These are phyloP conservation scores for Aspergillus taichungensis DNA, from an alignment of 495 filamentous ascomycete genomes.

Conservation along the genomic window DNA sequence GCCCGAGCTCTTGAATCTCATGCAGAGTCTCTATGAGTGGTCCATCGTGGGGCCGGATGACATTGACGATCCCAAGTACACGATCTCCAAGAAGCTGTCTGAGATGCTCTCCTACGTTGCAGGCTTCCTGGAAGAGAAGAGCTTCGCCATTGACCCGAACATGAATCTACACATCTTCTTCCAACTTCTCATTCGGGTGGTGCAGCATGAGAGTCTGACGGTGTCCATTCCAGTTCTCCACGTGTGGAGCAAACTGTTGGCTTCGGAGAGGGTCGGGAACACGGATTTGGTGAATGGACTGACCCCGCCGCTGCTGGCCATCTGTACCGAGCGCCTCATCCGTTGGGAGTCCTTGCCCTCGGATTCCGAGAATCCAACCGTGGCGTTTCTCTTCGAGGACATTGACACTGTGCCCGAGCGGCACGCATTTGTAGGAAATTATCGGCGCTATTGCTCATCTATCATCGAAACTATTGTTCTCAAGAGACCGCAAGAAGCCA, in stretches of 20 bases:
- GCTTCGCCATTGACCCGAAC: slow-evolving; percentile 45
- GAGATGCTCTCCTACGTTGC: slow-evolving; percentile 86
- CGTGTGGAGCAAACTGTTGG: slow-evolving; percentile 74
- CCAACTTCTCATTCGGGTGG: slow-evolving; percentile 65
- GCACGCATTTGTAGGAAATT: slow-evolving; percentile 97
- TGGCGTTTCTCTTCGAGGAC: slow-evolving; percentile 79
- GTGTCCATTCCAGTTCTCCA: slow-evolving; percentile 91
- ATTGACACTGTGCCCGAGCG: slow-evolving; percentile 91
- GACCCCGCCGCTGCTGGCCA: slow-evolving; percentile 66
- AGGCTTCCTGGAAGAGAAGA: slow-evolving; percentile 71
- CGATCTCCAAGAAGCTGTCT: slow-evolving; percentile 84
- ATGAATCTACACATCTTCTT: slow-evolving; percentile 70
- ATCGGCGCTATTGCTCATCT: slow-evolving; percentile 76
- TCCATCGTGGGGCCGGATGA: slow-evolving; percentile 68
- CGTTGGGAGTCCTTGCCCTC: slow-evolving; percentile 79
- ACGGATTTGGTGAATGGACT: slow-evolving; percentile 59
- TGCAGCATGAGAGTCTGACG: slow-evolving; percentile 77
- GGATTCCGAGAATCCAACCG: slow-evolving; percentile 68
- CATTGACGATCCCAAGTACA: slow-evolving; percentile 84
- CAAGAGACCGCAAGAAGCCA: slow-evolving; percentile 71
- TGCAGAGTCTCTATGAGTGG: slow-evolving; percentile 73
- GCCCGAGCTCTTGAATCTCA: slow-evolving; percentile 57
- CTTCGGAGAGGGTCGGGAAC: slow-evolving; percentile 52
- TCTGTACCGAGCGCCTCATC: slow-evolving; percentile 66
- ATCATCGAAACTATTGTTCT: slow-evolving; percentile 79